phyloP scores from a whole-genome alignment of 768 basidiomycete genomes.

The Podaxis rugospora region DNA sequence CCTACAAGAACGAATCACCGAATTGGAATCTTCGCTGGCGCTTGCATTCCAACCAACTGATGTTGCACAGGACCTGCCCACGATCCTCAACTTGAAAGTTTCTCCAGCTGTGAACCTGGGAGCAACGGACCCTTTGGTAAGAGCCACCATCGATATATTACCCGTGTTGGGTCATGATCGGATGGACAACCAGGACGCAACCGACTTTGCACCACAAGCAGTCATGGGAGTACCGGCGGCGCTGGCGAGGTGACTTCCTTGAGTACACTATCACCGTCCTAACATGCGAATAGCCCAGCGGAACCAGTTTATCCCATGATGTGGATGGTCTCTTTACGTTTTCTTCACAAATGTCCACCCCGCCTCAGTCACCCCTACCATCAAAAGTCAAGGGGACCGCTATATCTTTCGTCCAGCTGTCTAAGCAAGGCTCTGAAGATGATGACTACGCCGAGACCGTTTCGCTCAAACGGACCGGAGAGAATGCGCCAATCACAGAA shows the following conservation, averaged over 20 bases:
- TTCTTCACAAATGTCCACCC: slow-evolving; percentile 9
- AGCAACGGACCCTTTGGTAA: neutral
- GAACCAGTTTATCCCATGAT: neutral
- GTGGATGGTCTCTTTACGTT: neutral
- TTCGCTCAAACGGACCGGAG: neutral
- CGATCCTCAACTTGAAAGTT: slow-evolving; percentile 35
- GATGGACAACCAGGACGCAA: neutral
- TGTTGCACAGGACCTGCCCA: slow-evolving; percentile 20
- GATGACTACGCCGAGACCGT: neutral
- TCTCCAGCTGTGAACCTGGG: slow-evolving; percentile 35
- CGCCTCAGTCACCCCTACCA: slow-evolving; percentile 4
- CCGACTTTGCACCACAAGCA: neutral
- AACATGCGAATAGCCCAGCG: neutral
- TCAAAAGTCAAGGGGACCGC: neutral
- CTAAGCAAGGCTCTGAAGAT: slow-evolving; percentile 2
- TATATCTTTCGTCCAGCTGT: neutral
- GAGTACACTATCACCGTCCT: neutral
- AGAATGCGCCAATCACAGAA: neutral
- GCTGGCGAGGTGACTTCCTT: neutral
- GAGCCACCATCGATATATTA: neutral
- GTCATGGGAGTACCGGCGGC: neutral
- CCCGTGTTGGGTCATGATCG: neutral
- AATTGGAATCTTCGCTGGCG: slow-evolving; percentile 43
- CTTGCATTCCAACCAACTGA: slow-evolving; percentile 34
- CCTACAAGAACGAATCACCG: slow-evolving; percentile 38